Base-by-base conservation (phyloP, 148 eudicot species). In the Fagopyrum tataricum region DNA sequence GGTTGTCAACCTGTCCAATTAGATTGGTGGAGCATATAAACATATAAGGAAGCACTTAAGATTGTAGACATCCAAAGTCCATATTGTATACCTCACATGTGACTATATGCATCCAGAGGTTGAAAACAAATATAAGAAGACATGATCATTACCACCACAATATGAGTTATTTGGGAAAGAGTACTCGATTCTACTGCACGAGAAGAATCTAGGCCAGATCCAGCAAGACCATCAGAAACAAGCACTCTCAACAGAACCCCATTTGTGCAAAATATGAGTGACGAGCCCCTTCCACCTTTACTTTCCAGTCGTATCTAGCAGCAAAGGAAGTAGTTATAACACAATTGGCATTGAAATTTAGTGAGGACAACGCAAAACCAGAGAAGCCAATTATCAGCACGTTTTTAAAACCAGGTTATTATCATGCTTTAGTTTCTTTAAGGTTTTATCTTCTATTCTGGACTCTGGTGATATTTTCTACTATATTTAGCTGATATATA, bases 281-380 rank as follows among this genome's bases (percentile, higher is more conserved):
- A 95, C 10, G 99, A 88, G 4, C 83, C 83, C 74, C 77, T 87
- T 67, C 94, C 94, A 69, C 99, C 99, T 90, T 80, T 88, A 81
- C 87, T 84, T 56, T 92, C 97, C 79, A 95, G 72, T 37, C 99
- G 87, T 81, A 95, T 95, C 99, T 95, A 81, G 70, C 75, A 84
- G 18, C 44, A 14, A 64, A 14, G 69, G 18, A 64, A 37, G 69
- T 37, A 64, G 15, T 2, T 24, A 24, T 6, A 31, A 37, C 69
- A 39, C 31, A 37, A 15, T 43, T 13, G 37, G 44, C 31, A 37
- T 64, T 64, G 43, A 64, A 17, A 39, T 13, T 13, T 64, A 37
- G 43, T 5, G 20, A 1, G 18, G 44, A 14, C 18, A 64, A 39
- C 14, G 69, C 43, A 21, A 39, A 64, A 64, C 11, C 42, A 15